Base-by-base conservation (phyloP, 768 basidiomycete genomes). In the Termitomyces sp. region DNA sequence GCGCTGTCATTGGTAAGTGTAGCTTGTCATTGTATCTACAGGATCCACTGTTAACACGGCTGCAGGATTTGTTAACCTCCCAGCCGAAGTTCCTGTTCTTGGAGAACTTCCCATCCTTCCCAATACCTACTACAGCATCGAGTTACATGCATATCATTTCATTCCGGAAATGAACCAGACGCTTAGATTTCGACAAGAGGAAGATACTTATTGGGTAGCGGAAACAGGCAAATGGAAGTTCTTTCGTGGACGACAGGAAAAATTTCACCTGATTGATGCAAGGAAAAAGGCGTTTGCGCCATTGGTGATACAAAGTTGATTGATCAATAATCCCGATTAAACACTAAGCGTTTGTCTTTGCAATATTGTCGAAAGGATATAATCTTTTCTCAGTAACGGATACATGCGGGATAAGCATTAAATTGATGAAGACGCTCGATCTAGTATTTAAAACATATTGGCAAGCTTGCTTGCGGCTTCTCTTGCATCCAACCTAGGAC, bases 391-490 rank as follows among this genome's bases (percentile, higher is more conserved):
- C 26, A 35, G 26, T 14, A 6, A n/a, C 40, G 51, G 10, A 38
- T 38, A 18, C 16, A 28, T 38, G 38, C 38, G 20, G 40, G 38
- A 28, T n/a, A 26, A 24, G 20, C 38, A 42, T 22, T n/a, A 20
- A 38, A 49, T 45, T 32, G 33, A 46, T 3, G 13, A 46, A 55
- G 30, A 33, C 30, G 32, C 20, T 0, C 6, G 8, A 18, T 40
- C 16, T 20, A 9, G 40, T 14, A 10, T 30, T 68, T 74, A 92
- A 68, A 92, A 90, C 87, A 91, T 88, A 67, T 94, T 95, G 7
- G 92, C 92, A 57, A 94, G 79, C 70, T 94, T 94, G 68, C 90
- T 90, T 20, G 91, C 92, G 14, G 91, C 91, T 66, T 92, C 87
- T 65, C 87, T 78, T 10, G 93, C 87, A 69, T 97, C 94, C 64